phyloP scores from a whole-genome alignment of 164 flowering plant species.

The Stephania cephalantha region DNA sequence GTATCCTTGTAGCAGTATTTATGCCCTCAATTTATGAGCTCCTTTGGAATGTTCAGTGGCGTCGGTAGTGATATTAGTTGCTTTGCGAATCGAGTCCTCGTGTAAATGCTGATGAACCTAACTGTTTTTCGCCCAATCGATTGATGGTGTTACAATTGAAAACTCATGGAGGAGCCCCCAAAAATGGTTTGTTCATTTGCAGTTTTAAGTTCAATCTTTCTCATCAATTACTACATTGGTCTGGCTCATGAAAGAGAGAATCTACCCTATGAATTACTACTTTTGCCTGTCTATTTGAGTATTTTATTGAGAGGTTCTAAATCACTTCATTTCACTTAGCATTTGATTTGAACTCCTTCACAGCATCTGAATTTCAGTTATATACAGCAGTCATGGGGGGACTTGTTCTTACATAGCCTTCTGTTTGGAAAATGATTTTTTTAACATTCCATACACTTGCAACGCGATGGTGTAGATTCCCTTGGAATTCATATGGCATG shows the following conservation, averaged over 20 bases:
- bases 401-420: too few species aligned
- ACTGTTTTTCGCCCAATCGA: slow-evolving; percentile 1
- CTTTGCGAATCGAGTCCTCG: background rate
- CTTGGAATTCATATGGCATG: too few species aligned
- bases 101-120: slow-evolving; percentile 2
- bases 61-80: background rate
- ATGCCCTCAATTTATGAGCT: background rate
- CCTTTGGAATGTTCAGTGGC: background rate
- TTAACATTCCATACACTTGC: too few species aligned
- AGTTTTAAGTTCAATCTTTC: background rate
- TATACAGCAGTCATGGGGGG: too few species aligned
- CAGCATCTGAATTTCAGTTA: too few species aligned
- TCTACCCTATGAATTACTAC: background rate
- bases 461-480: too few species aligned
- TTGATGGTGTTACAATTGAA: background rate
- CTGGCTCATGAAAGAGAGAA: background rate
- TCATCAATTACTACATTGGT: background rate
- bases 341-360: too few species aligned
- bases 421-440: too few species aligned
- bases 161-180: background rate
- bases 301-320: too few species aligned
- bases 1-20: background rate
- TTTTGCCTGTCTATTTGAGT: too few species aligned
- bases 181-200: background rate
- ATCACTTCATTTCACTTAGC: too few species aligned